Evolutionary conservation across 805 yeast species (phyloP).

Genomic region (Suhomyces xylopsoci): DNA sequence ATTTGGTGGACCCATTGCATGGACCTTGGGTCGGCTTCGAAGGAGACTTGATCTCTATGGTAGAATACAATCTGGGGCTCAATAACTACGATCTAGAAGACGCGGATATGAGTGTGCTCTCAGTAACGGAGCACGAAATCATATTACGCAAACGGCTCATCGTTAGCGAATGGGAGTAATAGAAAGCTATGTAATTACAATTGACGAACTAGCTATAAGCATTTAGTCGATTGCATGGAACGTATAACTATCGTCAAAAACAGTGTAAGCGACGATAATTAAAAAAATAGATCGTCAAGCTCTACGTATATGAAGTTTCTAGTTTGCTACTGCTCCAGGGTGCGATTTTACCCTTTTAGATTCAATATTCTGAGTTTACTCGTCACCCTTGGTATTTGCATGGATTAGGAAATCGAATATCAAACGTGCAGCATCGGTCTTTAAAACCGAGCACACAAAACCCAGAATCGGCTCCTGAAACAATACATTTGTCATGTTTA

Average conservation of each 20-base stretch:
- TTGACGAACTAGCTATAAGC: background rate
- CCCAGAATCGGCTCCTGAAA: background rate
- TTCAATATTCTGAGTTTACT: background rate
- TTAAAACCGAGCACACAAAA: background rate
- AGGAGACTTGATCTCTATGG: constrained; percentile 46
- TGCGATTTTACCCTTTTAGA: background rate
- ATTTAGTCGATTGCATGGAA: background rate
- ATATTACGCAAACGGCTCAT: constrained; percentile 24
- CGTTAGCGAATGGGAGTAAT: constrained; percentile 36
- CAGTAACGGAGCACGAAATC: constrained; percentile 18
- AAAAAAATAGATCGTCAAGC: background rate
- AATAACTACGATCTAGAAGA: constrained; percentile 15
- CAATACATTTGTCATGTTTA: background rate
- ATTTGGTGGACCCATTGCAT: constrained; percentile 43
- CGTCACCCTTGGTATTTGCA: background rate
- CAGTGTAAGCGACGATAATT: background rate
- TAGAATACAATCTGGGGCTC: constrained; percentile 25
- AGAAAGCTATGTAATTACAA: background rate
- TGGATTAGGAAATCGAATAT: background rate
- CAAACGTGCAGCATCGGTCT: background rate
- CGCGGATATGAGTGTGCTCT: constrained; percentile 16
- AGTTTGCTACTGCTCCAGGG: background rate
- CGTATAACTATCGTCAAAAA: background rate
- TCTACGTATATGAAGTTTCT: background rate
- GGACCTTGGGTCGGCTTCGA: constrained; percentile 60